phyloP scores from a whole-genome alignment of 352 stramenopile species.

The Pythium vanterpoolii region DNA sequence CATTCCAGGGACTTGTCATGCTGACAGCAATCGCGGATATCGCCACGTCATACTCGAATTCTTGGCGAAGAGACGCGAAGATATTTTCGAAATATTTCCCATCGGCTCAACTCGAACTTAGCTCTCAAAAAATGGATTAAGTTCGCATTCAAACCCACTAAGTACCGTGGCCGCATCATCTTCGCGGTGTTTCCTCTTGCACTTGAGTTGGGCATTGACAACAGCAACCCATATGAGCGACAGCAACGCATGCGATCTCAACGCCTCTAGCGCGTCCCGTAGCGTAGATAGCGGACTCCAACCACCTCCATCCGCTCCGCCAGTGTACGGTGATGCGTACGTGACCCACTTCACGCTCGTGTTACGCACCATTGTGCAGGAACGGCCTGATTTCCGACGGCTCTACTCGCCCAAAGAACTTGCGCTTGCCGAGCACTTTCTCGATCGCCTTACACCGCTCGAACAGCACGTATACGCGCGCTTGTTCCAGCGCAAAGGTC shows the following conservation, averaged over 20 bases:
- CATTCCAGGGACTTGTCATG: not conserved
- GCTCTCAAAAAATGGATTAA: slow-evolving; percentile 1
- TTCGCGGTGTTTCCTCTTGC: not conserved
- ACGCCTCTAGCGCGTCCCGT: not conserved
- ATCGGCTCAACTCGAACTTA: not conserved
- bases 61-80: slow-evolving; percentile 12
- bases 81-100: not conserved
- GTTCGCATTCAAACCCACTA: slow-evolving; percentile 3
- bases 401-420: slow-evolving; percentile 51
- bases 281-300: not conserved
- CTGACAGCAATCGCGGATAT: not conserved
- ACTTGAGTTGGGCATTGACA: not conserved
- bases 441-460: slow-evolving; percentile 39
- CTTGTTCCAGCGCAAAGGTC: slow-evolving; percentile 70
- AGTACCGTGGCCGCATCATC: slow-evolving; percentile 7
- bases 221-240: not conserved
- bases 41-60: not conserved
- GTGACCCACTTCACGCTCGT: slow-evolving; percentile 60
- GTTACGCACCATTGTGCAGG: slow-evolving; percentile 35
- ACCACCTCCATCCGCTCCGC: not conserved
- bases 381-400: slow-evolving; percentile 43
- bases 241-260: not conserved
- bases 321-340: slow-evolving; percentile 54
- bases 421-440: slow-evolving; percentile 38
- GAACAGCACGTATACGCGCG: slow-evolving; percentile 74